A percentile compares a stretch with the other conserved stretches of the same genome.
phyloP scores from a whole-genome alignment of 768 basidiomycete genomes.

The Cystobasidium ongulense region DNA sequence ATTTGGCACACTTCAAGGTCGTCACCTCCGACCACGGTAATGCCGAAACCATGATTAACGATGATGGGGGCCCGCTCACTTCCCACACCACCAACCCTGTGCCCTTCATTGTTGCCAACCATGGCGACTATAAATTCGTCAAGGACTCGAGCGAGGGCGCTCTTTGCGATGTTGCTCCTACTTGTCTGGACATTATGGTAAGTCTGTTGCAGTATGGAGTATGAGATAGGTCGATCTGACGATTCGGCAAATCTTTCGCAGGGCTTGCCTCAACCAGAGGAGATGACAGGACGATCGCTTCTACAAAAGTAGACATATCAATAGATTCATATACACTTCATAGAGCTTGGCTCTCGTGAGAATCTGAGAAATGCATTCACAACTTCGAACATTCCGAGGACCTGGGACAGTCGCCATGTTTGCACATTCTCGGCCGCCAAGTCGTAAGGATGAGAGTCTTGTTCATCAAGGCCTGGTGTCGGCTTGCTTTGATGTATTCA shows the following conservation, averaged over 20 bases:
- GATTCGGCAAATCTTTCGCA: not conserved
- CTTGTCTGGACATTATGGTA: constrained; percentile 65
- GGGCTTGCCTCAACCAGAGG: constrained; percentile 41
- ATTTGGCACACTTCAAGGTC: constrained; percentile 45
- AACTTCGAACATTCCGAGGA: not conserved
- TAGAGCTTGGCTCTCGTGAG: too few relatives aligned
- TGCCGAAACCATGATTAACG: constrained; percentile 85
- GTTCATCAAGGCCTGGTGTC: too few relatives aligned
- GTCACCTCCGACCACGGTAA: constrained; percentile 93
- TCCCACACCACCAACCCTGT: constrained; percentile 85
- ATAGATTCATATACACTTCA: not conserved
- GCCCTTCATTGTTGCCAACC: constrained; percentile 76
- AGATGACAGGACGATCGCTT: constrained; percentile 44
- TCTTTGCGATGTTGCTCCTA: constrained; percentile 83
- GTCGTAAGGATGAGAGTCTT: too few relatives aligned
- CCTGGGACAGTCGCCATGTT: too few relatives aligned
- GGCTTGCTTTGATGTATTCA: too few relatives aligned
- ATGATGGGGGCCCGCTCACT: constrained; percentile 79
- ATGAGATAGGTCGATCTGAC: not conserved
- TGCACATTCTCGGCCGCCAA: too few relatives aligned
- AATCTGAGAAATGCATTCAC: not conserved
- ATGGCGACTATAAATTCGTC: constrained; percentile 53
- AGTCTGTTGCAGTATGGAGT: not conserved
- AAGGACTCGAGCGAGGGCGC: constrained; percentile 54
- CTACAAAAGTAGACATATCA: not conserved